These are phyloP conservation scores for Colletotrichum truncatum DNA, from an alignment of 2,329 filamentous ascomycete species.

Conservation along the genomic window DNA sequence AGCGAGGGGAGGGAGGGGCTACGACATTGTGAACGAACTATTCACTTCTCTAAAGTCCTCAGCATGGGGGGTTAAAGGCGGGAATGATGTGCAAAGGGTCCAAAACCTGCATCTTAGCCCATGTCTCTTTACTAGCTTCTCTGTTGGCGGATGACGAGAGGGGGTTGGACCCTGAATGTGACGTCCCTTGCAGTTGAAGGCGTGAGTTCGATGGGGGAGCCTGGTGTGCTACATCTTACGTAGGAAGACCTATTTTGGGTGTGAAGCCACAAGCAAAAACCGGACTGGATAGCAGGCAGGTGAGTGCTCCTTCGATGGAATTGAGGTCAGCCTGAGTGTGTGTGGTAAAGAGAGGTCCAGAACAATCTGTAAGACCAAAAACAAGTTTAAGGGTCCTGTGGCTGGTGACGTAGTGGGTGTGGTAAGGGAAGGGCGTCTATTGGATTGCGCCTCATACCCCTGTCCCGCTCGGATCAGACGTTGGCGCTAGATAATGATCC, in stretches of 20 bases:
- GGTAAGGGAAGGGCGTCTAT: neutral
- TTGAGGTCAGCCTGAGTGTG: slow-evolving; percentile 10
- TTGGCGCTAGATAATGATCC: neutral
- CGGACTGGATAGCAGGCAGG: neutral
- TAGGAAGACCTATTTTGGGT: neutral
- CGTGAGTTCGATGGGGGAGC: neutral
- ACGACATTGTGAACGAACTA: neutral
- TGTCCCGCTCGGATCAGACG: slow-evolving; percentile 5
- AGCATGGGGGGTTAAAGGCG: neutral
- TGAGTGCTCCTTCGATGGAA: neutral
- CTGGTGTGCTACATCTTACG: neutral
- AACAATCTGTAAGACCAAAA: slow-evolving; percentile 4
- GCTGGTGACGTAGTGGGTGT: slow-evolving; percentile 27
- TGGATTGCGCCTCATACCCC: slow-evolving; percentile 25
- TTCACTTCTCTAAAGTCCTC: neutral
- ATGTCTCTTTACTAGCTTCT: neutral
- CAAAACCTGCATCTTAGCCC: slow-evolving; percentile 19
- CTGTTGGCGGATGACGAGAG: slow-evolving; percentile 10
- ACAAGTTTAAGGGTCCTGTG: slow-evolving; percentile 29
- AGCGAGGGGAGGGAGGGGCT: neutral
- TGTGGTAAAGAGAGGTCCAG: neutral
- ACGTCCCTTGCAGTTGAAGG: slow-evolving; percentile 21
- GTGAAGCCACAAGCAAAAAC: neutral
- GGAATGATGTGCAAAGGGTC: slow-evolving; percentile 25
- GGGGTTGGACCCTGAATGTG: slow-evolving; percentile 12